Evolutionary conservation across 2,329 filamentous ascomycete species (phyloP).

Genomic region (Pseudogymnoascus pannorum): DNA sequence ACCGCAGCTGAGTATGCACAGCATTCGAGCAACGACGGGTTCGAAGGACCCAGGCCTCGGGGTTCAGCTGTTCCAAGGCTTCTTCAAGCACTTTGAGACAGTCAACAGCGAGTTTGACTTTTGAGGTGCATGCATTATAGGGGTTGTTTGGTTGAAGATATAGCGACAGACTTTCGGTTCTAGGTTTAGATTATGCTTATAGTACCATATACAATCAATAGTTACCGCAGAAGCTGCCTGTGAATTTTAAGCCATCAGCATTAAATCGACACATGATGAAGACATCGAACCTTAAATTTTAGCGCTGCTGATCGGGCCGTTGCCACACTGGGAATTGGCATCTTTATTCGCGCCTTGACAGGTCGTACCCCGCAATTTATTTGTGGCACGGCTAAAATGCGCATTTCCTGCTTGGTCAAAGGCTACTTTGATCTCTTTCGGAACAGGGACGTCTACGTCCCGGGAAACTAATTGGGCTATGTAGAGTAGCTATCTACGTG

Average conservation of each 20-base stretch:
- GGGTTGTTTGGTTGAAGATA: not conserved
- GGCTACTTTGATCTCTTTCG: not conserved
- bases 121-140: constrained; percentile 14
- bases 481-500: not conserved
- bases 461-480: not conserved
- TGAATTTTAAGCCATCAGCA: not conserved
- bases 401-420: not conserved
- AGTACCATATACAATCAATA: constrained; percentile 3
- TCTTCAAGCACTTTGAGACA: constrained; percentile 77
- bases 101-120: constrained; percentile 72
- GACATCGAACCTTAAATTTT: constrained; percentile 6
- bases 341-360: not conserved
- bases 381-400: not conserved
- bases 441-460: not conserved
- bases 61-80: constrained; percentile 81
- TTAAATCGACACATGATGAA: too few relatives aligned
- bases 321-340: not conserved
- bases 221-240: not conserved
- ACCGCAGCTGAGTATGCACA: constrained; percentile 91
- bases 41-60: constrained; percentile 79
- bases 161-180: not conserved
- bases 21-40: constrained; percentile 81
- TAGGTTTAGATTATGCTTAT: not conserved
- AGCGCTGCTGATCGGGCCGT: not conserved
- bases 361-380: not conserved